Conservation (phyloP, 257 asterid species). For the Solanum acaule region DNA sequence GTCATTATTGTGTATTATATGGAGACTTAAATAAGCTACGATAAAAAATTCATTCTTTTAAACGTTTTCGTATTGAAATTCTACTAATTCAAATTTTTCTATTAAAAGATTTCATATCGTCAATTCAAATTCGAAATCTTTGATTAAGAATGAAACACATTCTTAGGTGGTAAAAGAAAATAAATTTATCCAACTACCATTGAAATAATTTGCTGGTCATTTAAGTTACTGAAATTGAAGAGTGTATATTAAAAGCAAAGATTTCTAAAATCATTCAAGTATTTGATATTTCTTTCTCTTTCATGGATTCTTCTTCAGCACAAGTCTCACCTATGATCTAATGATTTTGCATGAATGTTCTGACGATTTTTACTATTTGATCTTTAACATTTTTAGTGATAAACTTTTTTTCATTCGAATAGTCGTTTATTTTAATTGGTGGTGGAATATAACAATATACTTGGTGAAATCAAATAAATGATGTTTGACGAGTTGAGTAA, state of each 20-base stretch:
- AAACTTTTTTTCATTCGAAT: neutral
- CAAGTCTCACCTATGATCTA: neutral
- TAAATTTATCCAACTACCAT: neutral
- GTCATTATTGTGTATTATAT: conserved; percentile 7
- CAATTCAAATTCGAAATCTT: too few relatives aligned
- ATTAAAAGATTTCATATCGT: too few relatives aligned
- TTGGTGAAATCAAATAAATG: too few relatives aligned
- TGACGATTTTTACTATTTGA: neutral
- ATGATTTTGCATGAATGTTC: neutral
- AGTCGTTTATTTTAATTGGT: neutral
- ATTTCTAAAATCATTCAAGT: neutral
- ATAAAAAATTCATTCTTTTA: neutral
- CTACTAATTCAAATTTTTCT: too few relatives aligned
- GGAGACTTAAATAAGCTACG: neutral
- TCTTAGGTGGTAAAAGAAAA: neutral
- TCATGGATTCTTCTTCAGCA: neutral
- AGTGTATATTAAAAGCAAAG: conserved; percentile 1
- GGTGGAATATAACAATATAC: too few relatives aligned
- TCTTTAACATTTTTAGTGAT: neutral
- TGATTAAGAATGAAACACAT: too few relatives aligned
- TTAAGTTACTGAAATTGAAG: neutral
- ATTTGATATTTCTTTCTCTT: neutral
- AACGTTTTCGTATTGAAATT: too few relatives aligned
- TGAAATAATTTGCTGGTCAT: neutral
- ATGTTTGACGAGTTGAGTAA: too few relatives aligned